Conservation (phyloP, 2,329 filamentous ascomycete genomes). For the Alternaria arborescens region DNA sequence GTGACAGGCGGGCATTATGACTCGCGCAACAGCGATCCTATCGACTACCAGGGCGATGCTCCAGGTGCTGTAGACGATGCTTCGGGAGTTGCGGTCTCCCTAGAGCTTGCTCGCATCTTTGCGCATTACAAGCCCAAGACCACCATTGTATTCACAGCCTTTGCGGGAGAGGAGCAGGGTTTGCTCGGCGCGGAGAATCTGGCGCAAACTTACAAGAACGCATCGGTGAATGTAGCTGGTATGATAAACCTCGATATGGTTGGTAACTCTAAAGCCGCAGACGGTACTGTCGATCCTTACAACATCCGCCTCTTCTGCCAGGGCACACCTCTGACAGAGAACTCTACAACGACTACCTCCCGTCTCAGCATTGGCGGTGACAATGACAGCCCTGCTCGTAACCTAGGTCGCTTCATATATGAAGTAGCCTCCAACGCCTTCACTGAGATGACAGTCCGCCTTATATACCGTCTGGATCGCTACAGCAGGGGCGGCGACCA, state of each 20-base stretch:
- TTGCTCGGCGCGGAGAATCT: conserved; percentile 60
- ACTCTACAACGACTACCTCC: conserved; percentile 42
- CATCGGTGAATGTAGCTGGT: conserved; percentile 60
- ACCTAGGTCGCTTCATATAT: conserved; percentile 62
- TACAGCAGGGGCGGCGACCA: conserved; percentile 66
- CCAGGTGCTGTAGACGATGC: conserved; percentile 64
- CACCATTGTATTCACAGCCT: conserved; percentile 63
- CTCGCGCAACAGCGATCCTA: conserved; percentile 57
- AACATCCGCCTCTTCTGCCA: conserved; percentile 63
- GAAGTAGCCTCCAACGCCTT: conserved; percentile 60
- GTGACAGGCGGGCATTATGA: conserved; percentile 65
- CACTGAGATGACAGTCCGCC: conserved; percentile 62
- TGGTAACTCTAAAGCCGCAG: conserved; percentile 57
- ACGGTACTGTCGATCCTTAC: conserved; percentile 55
- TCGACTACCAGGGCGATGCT: conserved; percentile 60
- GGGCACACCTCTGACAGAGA: conserved; percentile 56
- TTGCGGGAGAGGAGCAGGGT: conserved; percentile 65
- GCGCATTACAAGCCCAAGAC: conserved; percentile 57
- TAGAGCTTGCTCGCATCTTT: conserved; percentile 63
- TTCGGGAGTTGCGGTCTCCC: conserved; percentile 49
- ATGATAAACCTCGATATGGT: conserved; percentile 66
- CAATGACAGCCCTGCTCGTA: conserved; percentile 62
- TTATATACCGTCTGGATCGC: conserved; percentile 63
- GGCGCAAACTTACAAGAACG: conserved; percentile 60
- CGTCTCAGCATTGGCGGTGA: conserved; percentile 53